Evolutionary conservation across 306 rosid species (phyloP).

Genomic region (Oxytropis ochrocephala): DNA sequence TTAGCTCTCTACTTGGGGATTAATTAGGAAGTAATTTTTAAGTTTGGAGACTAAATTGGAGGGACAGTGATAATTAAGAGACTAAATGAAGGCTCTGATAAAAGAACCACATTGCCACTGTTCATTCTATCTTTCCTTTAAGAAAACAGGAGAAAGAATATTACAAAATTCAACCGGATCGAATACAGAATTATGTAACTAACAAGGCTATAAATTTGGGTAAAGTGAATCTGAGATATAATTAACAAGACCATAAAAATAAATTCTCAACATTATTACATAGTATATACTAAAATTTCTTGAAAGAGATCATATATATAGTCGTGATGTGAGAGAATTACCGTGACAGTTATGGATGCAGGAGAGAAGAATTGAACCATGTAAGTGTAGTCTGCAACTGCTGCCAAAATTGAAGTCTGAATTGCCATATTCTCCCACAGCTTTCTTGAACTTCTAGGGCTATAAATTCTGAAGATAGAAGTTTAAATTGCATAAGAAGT

Average conservation of each 20-base stretch:
- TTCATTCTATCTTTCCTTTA: slow-evolving; percentile 3
- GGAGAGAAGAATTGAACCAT: too few relatives aligned
- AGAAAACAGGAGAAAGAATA: slow-evolving; percentile 11
- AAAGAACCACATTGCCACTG: slow-evolving; percentile 26
- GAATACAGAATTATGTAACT: slow-evolving; percentile 4
- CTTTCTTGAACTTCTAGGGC: slow-evolving; percentile 83
- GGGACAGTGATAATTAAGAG: too few relatives aligned
- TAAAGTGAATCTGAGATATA: slow-evolving; percentile 1
- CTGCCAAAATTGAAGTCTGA: slow-evolving; percentile 29
- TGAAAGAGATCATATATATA: too few relatives aligned
- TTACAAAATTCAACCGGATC: not conserved
- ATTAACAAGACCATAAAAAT: not conserved
- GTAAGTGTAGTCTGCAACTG: not conserved
- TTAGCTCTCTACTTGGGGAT: too few relatives aligned
- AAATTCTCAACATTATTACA: too few relatives aligned
- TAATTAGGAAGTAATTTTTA: too few relatives aligned
- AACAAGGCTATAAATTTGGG: not conserved
- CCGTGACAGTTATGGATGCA: too few relatives aligned
- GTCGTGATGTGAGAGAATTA: too few relatives aligned
- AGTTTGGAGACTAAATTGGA: too few relatives aligned
- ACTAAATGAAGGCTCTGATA: too few relatives aligned
- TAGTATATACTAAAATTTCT: too few relatives aligned
- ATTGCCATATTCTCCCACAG: slow-evolving; percentile 92
- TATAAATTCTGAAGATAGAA: not conserved
- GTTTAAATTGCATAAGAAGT: slow-evolving; percentile 45